Evolutionary conservation across 164 flowering plant genomes (phyloP).

Genomic region (Vitis riparia): DNA sequence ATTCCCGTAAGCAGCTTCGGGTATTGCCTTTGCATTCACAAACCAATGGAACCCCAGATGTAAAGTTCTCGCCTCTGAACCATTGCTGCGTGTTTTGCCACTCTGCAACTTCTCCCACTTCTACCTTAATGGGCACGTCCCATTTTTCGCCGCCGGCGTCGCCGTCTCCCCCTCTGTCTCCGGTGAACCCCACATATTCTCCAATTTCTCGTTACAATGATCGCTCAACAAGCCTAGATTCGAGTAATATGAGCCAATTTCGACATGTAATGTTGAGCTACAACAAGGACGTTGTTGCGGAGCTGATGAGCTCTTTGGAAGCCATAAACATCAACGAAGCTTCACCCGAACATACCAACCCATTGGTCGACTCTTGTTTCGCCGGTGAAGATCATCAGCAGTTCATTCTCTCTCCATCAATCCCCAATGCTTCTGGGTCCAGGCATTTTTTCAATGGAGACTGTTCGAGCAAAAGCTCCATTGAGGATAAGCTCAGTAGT

Average conservation of each 20-base stretch:
- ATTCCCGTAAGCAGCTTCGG: constrained; percentile 68
- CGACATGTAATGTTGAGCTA: constrained; percentile 9
- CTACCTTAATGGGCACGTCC: constrained; percentile 46
- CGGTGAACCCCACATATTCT: constrained; percentile 13
- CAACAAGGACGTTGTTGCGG: constrained; percentile 38
- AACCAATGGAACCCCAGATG: no score
- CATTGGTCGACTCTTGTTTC: constrained; percentile 35
- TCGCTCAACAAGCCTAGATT: constrained; percentile 3
- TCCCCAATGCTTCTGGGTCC: constrained; percentile 23
- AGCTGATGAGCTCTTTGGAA: constrained; percentile 47
- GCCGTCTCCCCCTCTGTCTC: constrained; percentile 48
- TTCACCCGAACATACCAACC: not conserved
- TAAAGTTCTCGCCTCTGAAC: not conserved
- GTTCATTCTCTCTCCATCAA: constrained; percentile 36
- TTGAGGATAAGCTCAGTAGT: not conserved
- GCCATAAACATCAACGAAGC: constrained; percentile 34
- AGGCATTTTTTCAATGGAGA: constrained; percentile 13
- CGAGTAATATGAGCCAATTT: not conserved
- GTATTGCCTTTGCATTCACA: constrained; percentile 20
- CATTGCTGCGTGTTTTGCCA: constrained; percentile 41
- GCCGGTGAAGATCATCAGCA: constrained; percentile 29
- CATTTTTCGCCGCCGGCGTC: constrained; percentile 46
- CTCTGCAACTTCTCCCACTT: constrained; percentile 47
- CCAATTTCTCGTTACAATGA: constrained; percentile 20
- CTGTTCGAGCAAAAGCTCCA: not conserved